Conservation (phyloP, 73 alveolate species). For the Tetrahymena elliotti region DNA sequence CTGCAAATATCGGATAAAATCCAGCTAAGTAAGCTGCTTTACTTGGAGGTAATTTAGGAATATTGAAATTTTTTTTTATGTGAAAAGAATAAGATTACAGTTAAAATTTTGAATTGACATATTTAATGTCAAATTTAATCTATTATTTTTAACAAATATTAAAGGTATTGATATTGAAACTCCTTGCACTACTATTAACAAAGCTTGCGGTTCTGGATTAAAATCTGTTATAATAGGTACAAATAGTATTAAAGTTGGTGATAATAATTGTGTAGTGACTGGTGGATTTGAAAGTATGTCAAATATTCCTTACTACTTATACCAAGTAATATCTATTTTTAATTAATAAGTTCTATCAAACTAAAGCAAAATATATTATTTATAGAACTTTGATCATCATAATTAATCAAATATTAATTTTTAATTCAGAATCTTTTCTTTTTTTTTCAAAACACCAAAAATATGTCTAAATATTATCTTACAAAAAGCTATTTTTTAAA, state of each 20-base stretch:
- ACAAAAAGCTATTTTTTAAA: too few relatives aligned
- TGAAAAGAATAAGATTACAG: too few relatives aligned
- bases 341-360: not conserved
- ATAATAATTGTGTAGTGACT: slow-evolving; percentile 8
- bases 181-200: slow-evolving; percentile 19
- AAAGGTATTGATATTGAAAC: not conserved
- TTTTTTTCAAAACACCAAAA: too few relatives aligned
- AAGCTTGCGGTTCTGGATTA: slow-evolving; percentile 41
- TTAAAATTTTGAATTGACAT: too few relatives aligned
- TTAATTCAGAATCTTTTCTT: too few relatives aligned
- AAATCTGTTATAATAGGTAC: slow-evolving; percentile 12
- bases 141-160: too few relatives aligned
- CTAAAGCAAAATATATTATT: not conserved
- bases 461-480: not conserved
- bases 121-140: too few relatives aligned
- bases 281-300: slow-evolving; percentile 51
- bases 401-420: not conserved
- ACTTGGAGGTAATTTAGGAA: slow-evolving; percentile 3
- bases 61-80: too few relatives aligned
- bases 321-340: not conserved
- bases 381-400: not conserved
- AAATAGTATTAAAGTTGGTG: slow-evolving; percentile 1
- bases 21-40: slow-evolving; percentile 36
- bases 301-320: slow-evolving; percentile 20
- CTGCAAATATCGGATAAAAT: slow-evolving; percentile 14